These are phyloP conservation scores for Pleoardoris graminearum DNA, from an alignment of 2,329 filamentous ascomycete genomes.

Conservation along the genomic window DNA sequence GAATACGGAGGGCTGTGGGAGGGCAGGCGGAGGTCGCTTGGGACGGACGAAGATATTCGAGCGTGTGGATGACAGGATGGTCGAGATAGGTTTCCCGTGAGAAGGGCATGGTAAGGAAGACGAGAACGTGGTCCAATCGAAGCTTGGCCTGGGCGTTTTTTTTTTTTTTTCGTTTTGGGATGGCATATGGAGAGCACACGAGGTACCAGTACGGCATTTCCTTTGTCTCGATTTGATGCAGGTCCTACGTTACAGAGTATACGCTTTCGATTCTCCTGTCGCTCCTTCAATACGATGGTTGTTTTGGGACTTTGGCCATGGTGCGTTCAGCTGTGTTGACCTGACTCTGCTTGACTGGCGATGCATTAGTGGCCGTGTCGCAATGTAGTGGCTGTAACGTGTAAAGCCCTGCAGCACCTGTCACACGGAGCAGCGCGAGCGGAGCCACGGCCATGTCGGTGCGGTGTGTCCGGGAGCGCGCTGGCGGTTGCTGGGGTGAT, in stretches of 20 bases:
- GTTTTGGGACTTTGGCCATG: too few species aligned
- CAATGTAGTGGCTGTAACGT: too few species aligned
- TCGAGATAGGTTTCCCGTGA: not conserved
- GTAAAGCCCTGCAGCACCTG: not conserved
- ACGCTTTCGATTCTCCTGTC: slow-evolving; percentile 1
- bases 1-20: slow-evolving; percentile 16
- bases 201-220: not conserved
- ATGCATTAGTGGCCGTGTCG: too few species aligned
- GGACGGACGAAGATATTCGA: slow-evolving; percentile 1
- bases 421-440: not conserved
- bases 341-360: too few species aligned
- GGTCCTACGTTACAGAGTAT: not conserved
- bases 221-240: not conserved
- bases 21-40: not conserved
- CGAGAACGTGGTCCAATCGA: too few species aligned
- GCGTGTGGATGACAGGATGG: slow-evolving; percentile 1
- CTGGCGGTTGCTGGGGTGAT: not conserved
- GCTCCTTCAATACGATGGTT: too few species aligned
- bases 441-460: not conserved
- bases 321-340: too few species aligned
- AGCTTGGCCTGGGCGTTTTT: too few species aligned
- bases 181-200: not conserved
- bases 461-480: too few species aligned
- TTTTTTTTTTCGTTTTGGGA: too few species aligned
- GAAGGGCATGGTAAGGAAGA: not conserved